Evolutionary conservation across 768 basidiomycete species (phyloP).

Genomic region (Rhizopogon vulgaris): DNA sequence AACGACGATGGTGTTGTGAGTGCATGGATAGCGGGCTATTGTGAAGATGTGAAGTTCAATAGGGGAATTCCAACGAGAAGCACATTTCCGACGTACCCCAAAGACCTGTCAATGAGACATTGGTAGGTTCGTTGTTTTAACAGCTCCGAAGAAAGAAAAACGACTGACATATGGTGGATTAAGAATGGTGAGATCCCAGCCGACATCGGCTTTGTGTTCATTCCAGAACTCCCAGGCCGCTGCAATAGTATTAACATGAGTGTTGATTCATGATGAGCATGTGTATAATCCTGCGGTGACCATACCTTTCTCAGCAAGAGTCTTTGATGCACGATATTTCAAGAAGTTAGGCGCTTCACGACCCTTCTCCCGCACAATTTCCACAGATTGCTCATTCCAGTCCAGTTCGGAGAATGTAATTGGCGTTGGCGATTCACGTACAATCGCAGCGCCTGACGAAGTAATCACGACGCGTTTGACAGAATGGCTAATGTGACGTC

Average conservation of each 20-base stretch:
- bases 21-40: conserved; percentile 41
- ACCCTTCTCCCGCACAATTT: conserved; percentile 42
- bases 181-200: conserved; percentile 34
- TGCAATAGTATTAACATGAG: conserved; percentile 1
- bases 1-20: conserved; percentile 28
- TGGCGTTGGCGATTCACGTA: conserved; percentile 20
- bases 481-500: conserved; percentile 21
- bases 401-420: conserved; percentile 40
- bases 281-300: neutral
- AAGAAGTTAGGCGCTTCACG: conserved; percentile 26
- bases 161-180: conserved; percentile 33
- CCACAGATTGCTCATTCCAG: conserved; percentile 49
- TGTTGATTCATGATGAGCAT: neutral
- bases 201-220: conserved; percentile 24
- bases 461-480: conserved; percentile 70
- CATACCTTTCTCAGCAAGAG: conserved; percentile 54
- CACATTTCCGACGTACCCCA: conserved; percentile 13
- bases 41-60: neutral
- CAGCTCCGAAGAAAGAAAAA: neutral
- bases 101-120: conserved; percentile 15
- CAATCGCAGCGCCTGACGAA: conserved; percentile 50
- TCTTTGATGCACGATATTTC: conserved; percentile 61
- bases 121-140: neutral
- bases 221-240: conserved; percentile 46
- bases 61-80: neutral